These are phyloP conservation scores for Claviceps sorghi DNA, from an alignment of 2,329 filamentous ascomycete species.

Conservation along the genomic window DNA sequence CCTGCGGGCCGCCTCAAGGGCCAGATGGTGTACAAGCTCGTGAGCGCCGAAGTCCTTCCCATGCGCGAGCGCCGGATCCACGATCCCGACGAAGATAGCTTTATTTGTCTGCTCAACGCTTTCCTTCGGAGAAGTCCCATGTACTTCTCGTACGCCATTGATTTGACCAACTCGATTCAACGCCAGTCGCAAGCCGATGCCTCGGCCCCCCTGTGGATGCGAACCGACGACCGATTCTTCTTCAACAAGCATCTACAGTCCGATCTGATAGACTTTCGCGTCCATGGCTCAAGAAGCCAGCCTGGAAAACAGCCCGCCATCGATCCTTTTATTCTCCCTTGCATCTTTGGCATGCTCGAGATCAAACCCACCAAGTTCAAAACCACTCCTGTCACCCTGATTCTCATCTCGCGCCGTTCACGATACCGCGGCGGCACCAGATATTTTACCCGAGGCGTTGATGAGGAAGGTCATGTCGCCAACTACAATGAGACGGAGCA, in stretches of 20 bases:
- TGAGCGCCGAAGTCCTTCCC: conserved; percentile 82
- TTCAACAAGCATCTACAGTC: conserved; percentile 92
- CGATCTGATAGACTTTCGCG: conserved; percentile 80
- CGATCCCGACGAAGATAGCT: conserved; percentile 88
- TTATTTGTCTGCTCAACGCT: conserved; percentile 66
- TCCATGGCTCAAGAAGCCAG: conserved; percentile 44
- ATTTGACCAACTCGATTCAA: conserved; percentile 94
- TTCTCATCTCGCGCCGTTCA: conserved; percentile 77
- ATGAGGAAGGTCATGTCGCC: conserved; percentile 87
- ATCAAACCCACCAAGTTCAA: conserved; percentile 80
- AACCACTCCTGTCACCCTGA: conserved; percentile 67
- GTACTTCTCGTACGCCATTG: conserved; percentile 97
- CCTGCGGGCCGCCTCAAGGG: conserved; percentile 84
- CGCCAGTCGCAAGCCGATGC: conserved; percentile 67
- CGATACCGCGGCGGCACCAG: conserved; percentile 79
- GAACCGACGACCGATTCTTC: conserved; percentile 94
- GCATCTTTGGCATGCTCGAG: conserved; percentile 93
- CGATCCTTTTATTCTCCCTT: conserved; percentile 86
- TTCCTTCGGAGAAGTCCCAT: conserved; percentile 75
- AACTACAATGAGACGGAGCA: conserved; percentile 99
- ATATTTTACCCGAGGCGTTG: conserved; percentile 88
- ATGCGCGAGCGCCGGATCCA: conserved; percentile 83
- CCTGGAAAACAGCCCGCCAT: conserved; percentile 57
- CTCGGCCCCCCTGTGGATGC: conserved; percentile 68
- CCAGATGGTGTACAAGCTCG: conserved; percentile 89